Base-by-base conservation (phyloP, 1,284 basidiomycete species). In the Cryptococcus sp. region DNA sequence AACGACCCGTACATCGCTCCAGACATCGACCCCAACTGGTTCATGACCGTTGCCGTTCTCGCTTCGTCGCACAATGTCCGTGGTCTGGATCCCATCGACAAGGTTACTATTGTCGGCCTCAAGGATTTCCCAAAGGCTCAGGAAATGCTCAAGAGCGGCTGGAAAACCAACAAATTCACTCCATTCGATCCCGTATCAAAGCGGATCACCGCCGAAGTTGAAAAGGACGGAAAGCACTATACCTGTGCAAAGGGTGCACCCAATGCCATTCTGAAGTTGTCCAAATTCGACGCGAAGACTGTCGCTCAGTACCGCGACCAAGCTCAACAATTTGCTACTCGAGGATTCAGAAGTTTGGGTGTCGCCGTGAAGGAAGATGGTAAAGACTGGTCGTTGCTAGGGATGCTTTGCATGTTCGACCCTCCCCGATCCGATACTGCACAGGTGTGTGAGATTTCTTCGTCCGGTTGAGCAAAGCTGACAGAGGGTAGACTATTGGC, bases 171-270 rank as follows among this genome's bases (percentile, higher is more conserved):
- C 70, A 81, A 81, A 63, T 84, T 84, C 72, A 78, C 75, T 2
- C 83, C 83, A 29, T 84, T 84, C 72, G 82, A 83, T 68, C 83
- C 83, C 25, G 83, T 83, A 50, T 83, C 81, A 50, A 84, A 84
- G 74, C 81, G 83, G 52, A 84, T 84, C 69, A 83, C 82, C 47
- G 80, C 83, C 48, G 83, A 83, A 65, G 82, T 84, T 29, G 80
- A 81, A 57, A 78, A 80, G 61, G 79, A 83, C 60, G 83, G 83
- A 50, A 80, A 80, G 68, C 70, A 73, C 54, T 84, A 78, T 71
- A 81, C 77, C 16, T 81, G 80, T 59, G 83, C 82, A 52, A 84
- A 84, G 73, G 83, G 83, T 66, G 83, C 83, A 16, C 83, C 83
- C 48, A 84, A 83, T 69, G 80, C 83, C 34, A 83, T 84, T 46